Evolutionary conservation across 139 green algal species (phyloP).

Genomic region (Tetradesmus obliquus): DNA sequence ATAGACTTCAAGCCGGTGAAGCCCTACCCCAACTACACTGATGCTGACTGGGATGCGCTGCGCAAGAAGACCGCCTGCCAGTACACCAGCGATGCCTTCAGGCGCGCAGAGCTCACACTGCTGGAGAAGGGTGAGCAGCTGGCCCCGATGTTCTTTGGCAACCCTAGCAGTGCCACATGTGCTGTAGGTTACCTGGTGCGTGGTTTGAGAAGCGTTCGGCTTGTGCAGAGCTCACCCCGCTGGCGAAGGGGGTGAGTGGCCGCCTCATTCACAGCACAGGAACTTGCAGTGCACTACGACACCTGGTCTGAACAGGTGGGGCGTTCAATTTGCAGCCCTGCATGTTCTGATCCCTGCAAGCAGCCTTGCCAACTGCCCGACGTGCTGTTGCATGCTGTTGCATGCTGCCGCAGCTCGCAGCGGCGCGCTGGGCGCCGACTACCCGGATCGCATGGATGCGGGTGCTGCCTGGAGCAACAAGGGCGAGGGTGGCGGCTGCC

Average conservation of each 20-base stretch:
- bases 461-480: neutral
- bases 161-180: neutral
- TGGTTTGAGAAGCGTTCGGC: too few relatives aligned
- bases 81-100: neutral
- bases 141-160: too few relatives aligned
- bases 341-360: too few relatives aligned
- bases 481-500: too few relatives aligned
- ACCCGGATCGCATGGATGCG: neutral
- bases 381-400: neutral
- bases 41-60: neutral
- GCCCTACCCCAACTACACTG: neutral
- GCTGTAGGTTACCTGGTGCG: neutral
- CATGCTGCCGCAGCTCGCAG: neutral
- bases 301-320: too few relatives aligned
- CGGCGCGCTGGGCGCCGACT: neutral
- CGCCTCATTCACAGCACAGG: too few relatives aligned
- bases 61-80: neutral
- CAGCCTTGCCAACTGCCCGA: too few relatives aligned
- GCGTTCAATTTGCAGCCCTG: too few relatives aligned
- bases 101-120: neutral
- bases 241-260: too few relatives aligned
- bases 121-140: too few relatives aligned
- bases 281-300: too few relatives aligned
- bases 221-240: too few relatives aligned
- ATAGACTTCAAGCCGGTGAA: neutral